Conservation (phyloP, 2,329 filamentous ascomycete species). For the Colletotrichum sp. region DNA sequence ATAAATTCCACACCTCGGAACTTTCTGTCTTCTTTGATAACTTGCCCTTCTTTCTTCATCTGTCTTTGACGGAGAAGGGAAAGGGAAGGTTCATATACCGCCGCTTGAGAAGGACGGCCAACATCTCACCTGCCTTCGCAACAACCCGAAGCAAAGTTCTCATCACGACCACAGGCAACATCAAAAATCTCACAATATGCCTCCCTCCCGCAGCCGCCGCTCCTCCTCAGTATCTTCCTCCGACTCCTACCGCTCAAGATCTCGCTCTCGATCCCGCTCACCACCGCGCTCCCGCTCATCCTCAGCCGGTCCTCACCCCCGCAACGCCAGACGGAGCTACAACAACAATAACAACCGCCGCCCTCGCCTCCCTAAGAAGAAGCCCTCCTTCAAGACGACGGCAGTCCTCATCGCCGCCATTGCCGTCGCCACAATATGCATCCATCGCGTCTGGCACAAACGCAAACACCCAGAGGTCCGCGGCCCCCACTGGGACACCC, state of each 20-base stretch:
- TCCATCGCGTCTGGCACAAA: constrained; percentile 41
- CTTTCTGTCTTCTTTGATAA: background rate
- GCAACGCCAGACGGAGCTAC: background rate
- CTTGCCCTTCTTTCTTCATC: background rate
- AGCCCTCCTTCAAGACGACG: constrained; percentile 33
- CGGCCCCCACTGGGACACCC: constrained; percentile 33
- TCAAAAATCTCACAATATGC: background rate
- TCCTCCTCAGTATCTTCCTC: background rate
- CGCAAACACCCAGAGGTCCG: constrained; percentile 31
- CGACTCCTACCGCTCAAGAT: background rate
- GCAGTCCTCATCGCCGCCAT: constrained; percentile 37
- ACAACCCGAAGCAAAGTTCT: background rate
- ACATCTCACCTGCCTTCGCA: background rate
- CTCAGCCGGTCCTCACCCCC: constrained; percentile 10
- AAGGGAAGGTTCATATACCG: background rate
- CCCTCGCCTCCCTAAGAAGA: background rate
- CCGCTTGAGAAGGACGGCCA: background rate
- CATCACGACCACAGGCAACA: background rate
- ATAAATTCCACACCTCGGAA: background rate
- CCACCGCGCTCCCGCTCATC: constrained; percentile 22
- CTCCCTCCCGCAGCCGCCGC: background rate
- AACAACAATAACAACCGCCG: background rate
- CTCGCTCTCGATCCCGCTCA: constrained; percentile 16
- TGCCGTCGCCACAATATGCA: constrained; percentile 37
- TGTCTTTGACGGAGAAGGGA: background rate